Percentiles rank a stretch among this genome's conserved stretches.
These are phyloP conservation scores for Elaeis guineensis DNA, from an alignment of 176 grass and related monocot species.

Conservation along the genomic window DNA sequence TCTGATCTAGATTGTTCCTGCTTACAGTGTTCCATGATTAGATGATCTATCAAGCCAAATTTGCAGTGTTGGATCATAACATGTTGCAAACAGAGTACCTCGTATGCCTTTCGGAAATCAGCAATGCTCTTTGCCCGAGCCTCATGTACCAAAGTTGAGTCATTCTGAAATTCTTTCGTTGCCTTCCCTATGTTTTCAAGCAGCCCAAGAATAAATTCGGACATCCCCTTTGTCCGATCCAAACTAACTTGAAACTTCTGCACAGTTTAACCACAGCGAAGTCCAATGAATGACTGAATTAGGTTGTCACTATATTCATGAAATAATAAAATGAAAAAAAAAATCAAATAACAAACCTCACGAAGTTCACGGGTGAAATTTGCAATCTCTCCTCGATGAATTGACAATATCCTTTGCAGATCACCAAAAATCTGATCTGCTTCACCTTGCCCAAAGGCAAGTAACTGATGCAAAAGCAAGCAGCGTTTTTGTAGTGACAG, in stretches of 20 bases:
- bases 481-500: not conserved
- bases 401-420: constrained; percentile 56
- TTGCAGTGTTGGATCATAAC: no score
- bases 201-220: constrained; percentile 47
- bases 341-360: constrained; percentile 39
- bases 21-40: constrained; percentile 6
- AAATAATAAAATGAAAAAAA: no score
- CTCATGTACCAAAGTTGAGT: constrained; percentile 56
- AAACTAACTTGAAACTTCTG: constrained; percentile 67
- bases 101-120: constrained; percentile 78
- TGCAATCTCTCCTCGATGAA: constrained; percentile 57
- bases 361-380: constrained; percentile 67
- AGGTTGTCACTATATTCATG: no score
- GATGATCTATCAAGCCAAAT: not conserved
- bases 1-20: constrained; percentile 87
- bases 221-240: constrained; percentile 57
- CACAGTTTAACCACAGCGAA: constrained; percentile 7
- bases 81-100: constrained; percentile 35
- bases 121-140: constrained; percentile 59
- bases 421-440: constrained; percentile 55
- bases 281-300: no score
- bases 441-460: constrained; percentile 55
- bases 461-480: constrained; percentile 42
- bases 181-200: constrained; percentile 57
- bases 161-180: constrained; percentile 42